A percentile compares a stretch with the other conserved stretches of the same genome.
These are phyloP conservation scores for Phylloporus sp. DNA, from an alignment of 768 basidiomycete genomes.

Conservation along the genomic window DNA sequence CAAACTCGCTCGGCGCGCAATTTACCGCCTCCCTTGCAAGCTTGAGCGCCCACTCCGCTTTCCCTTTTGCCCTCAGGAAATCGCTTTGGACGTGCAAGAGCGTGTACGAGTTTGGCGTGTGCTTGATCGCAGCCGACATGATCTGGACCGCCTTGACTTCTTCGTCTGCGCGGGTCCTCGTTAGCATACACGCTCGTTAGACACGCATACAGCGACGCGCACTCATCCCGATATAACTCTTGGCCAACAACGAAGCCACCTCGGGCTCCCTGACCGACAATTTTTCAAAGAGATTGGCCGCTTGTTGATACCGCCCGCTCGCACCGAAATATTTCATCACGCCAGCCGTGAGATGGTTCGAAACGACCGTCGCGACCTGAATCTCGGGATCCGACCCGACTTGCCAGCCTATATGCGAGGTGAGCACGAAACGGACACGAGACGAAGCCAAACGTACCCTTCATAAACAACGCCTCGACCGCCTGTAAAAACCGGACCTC, in stretches of 20 bases:
- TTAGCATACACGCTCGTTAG: background rate
- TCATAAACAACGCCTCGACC: conserved; percentile 81
- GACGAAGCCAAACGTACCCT: conserved; percentile 44
- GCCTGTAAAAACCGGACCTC: conserved; percentile 89
- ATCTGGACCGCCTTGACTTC: conserved; percentile 98
- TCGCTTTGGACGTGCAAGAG: conserved; percentile 93
- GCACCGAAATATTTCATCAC: conserved; percentile 97
- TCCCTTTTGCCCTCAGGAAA: conserved; percentile 83
- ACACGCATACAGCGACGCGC: conserved; percentile 29
- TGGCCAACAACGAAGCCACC: conserved; percentile 80
- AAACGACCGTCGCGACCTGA: conserved; percentile 93
- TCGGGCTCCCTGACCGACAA: conserved; percentile 82
- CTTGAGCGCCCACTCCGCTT: conserved; percentile 83
- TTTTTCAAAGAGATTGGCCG: conserved; percentile 93
- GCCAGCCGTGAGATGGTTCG: conserved; percentile 92
- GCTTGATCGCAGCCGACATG: conserved; percentile 75
- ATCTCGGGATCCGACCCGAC: conserved; percentile 98
- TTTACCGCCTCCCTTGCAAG: conserved; percentile 94
- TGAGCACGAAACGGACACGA: background rate
- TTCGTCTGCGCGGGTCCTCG: conserved; percentile 79
- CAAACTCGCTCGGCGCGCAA: conserved; percentile 96
- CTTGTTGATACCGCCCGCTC: conserved; percentile 78
- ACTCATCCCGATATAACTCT: conserved; percentile 97
- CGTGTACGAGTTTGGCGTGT: conserved; percentile 89
- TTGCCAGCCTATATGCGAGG: conserved; percentile 75